phyloP scores from a whole-genome alignment of 208 protist genomes.

The Novymonas esmeraldas region DNA sequence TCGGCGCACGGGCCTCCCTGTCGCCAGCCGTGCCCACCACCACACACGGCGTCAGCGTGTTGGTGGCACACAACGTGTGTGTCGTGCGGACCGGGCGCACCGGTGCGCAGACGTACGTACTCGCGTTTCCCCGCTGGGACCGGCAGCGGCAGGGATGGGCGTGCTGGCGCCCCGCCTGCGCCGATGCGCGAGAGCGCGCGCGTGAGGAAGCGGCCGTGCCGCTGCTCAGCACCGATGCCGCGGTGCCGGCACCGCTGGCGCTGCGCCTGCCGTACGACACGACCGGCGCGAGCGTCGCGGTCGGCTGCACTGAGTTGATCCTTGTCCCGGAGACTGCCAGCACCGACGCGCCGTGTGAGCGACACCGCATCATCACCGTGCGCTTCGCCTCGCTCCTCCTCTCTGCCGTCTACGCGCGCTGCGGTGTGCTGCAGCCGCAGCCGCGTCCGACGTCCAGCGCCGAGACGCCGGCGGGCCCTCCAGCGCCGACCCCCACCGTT shows the following conservation, averaged over 20 bases:
- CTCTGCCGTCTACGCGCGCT: conserved; percentile 44
- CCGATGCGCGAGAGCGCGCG: background rate
- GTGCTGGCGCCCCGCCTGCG: conserved; percentile 35
- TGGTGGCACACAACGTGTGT: conserved; percentile 50
- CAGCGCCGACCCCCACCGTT: background rate
- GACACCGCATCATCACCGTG: conserved; percentile 23
- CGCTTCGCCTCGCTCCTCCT: conserved; percentile 41
- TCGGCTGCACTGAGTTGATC: conserved; percentile 61
- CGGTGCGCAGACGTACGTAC: conserved; percentile 44
- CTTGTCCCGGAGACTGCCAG: conserved; percentile 47
- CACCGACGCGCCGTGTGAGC: conserved; percentile 5
- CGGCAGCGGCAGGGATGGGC: conserved; percentile 47
- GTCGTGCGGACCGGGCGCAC: conserved; percentile 51
- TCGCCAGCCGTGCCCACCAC: conserved; percentile 34
- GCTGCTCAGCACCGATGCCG: conserved; percentile 34
- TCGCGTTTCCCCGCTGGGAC: conserved; percentile 71
- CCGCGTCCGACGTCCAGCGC: background rate
- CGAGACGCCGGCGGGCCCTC: background rate
- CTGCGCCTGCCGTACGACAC: conserved; percentile 73
- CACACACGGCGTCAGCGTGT: conserved; percentile 45
- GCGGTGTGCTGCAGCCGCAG: conserved; percentile 24
- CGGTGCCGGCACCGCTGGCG: conserved; percentile 55
- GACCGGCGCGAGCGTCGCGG: conserved; percentile 47
- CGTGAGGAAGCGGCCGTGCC: conserved; percentile 34
- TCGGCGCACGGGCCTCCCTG: conserved; percentile 21